phyloP scores from a whole-genome alignment of 2,329 filamentous ascomycete genomes.

The Penicillium sclerotigenum region DNA sequence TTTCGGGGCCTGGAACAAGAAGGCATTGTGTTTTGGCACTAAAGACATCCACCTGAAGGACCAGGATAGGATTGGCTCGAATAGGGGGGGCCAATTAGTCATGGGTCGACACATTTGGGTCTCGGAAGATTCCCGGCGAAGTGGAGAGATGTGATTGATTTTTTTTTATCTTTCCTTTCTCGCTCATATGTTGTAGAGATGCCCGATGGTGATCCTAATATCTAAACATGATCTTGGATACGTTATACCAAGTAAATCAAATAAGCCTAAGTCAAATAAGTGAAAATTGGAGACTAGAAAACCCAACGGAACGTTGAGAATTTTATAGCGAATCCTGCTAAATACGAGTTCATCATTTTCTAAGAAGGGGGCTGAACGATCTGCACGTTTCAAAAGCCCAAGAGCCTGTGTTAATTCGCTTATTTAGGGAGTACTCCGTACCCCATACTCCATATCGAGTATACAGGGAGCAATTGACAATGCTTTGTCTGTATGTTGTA shows the following conservation, averaged over 20 bases:
- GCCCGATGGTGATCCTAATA: conserved; percentile 4
- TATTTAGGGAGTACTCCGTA: background rate
- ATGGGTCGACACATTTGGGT: background rate
- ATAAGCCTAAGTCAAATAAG: background rate
- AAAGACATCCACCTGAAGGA: background rate
- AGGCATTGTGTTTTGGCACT: background rate
- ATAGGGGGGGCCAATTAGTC: background rate
- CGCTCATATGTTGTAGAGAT: background rate
- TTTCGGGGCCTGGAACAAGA: background rate
- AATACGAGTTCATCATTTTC: background rate
- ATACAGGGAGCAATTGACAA: background rate
- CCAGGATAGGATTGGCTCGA: conserved; percentile 2
- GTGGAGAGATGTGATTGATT: conserved; percentile 1
- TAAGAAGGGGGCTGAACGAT: background rate
- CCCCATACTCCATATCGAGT: background rate
- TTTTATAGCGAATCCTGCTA: background rate
- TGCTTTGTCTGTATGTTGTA: background rate
- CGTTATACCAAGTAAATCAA: background rate
- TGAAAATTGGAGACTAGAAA: conserved; percentile 1
- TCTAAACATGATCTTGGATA: background rate
- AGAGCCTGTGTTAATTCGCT: background rate
- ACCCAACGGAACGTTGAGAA: background rate
- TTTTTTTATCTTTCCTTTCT: conserved; percentile 1
- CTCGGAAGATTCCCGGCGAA: background rate
- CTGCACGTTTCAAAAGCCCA: background rate